These are phyloP conservation scores for Zasmidium angulare DNA, from an alignment of 2,329 filamentous ascomycete genomes.

Conservation along the genomic window DNA sequence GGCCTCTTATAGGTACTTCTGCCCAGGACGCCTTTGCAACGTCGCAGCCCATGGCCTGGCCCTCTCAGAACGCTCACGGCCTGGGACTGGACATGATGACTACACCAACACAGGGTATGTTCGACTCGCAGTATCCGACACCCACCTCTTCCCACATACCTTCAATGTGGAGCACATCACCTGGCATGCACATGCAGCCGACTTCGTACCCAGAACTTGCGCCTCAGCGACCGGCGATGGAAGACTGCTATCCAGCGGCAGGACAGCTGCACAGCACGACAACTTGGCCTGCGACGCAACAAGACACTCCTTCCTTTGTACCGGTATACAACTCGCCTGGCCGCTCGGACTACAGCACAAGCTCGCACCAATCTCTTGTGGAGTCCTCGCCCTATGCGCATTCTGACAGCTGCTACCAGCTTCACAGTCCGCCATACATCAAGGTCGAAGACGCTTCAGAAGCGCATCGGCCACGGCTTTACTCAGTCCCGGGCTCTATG, in stretches of 20 bases:
- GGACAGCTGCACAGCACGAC: slow-evolving; percentile 13
- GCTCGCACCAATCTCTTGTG: slow-evolving; percentile 21
- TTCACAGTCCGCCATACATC: slow-evolving; percentile 19
- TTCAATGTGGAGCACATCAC: background rate
- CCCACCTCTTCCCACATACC: background rate
- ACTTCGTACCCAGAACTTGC: background rate
- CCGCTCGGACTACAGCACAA: slow-evolving; percentile 25
- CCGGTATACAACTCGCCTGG: slow-evolving; percentile 18
- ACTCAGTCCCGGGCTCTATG: slow-evolving; percentile 16
- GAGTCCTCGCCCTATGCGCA: slow-evolving; percentile 28
- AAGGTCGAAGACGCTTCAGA: slow-evolving; percentile 24
- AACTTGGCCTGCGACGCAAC: slow-evolving; percentile 13
- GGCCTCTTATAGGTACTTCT: slow-evolving; percentile 7
- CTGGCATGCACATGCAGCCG: background rate
- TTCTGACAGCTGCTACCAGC: slow-evolving; percentile 19
- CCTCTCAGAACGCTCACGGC: slow-evolving; percentile 10
- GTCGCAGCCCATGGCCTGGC: slow-evolving; percentile 18
- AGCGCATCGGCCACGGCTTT: slow-evolving; percentile 3
- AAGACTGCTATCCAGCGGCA: slow-evolving; percentile 18
- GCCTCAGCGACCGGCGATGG: slow-evolving; percentile 1
- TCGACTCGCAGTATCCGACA: slow-evolving; percentile 5
- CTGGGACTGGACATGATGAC: slow-evolving; percentile 13
- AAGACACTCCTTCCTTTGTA: background rate
- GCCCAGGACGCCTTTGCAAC: slow-evolving; percentile 13
- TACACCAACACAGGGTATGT: slow-evolving; percentile 20